These are phyloP conservation scores for Poa pratensis DNA, from an alignment of 176 grass and related monocot species.

Conservation along the genomic window DNA sequence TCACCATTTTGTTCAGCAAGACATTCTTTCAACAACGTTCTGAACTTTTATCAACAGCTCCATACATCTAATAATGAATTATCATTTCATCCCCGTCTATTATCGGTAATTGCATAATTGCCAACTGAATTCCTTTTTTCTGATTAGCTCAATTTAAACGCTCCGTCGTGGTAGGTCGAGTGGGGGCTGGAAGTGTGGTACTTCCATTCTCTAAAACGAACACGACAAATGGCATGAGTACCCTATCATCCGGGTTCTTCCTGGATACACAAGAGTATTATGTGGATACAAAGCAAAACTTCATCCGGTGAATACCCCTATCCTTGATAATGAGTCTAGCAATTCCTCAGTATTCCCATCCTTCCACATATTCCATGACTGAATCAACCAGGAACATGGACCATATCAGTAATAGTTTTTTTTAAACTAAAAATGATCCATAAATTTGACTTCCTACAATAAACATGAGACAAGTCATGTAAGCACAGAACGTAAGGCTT, in stretches of 20 bases:
- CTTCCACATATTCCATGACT: slow-evolving; percentile 57
- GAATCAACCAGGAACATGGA: not conserved
- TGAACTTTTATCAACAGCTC: no score
- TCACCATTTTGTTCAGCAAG: no score
- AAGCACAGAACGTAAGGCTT: not conserved
- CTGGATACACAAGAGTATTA: not conserved
- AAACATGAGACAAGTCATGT: not conserved
- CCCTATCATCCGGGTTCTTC: slow-evolving; percentile 46
- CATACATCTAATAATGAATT: no score
- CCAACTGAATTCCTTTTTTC: not conserved
- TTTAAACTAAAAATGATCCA: not conserved
- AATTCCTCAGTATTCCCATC: slow-evolving; percentile 38
- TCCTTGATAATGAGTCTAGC: slow-evolving; percentile 32
- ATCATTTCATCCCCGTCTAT: slow-evolving; percentile 13
- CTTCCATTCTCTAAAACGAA: slow-evolving; percentile 11
- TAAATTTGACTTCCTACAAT: not conserved
- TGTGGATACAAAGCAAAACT: no score
- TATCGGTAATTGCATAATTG: not conserved
- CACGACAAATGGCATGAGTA: slow-evolving; percentile 36
- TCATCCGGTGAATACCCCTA: not conserved
- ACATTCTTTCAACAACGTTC: no score
- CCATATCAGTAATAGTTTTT: no score
- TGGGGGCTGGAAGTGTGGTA: slow-evolving; percentile 16
- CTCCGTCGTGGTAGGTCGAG: not conserved
- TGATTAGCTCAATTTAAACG: not conserved